Base-by-base conservation (phyloP, 2,329 filamentous ascomycete genomes). In the Alternaria sp. region DNA sequence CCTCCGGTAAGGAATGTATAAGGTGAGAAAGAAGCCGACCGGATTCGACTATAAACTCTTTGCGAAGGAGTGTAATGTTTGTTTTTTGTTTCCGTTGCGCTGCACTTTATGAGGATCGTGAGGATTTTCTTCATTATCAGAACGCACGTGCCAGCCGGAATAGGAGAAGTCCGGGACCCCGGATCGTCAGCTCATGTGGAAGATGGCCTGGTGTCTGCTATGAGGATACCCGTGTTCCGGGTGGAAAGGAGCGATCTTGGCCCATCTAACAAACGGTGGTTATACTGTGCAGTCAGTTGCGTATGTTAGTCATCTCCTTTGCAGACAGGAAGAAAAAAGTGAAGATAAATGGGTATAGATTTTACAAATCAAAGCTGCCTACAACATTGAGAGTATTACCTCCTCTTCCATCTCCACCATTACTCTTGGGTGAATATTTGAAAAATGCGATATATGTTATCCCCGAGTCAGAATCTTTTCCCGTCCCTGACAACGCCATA, bases 111-210 rank as follows among this genome's bases (percentile, higher is more conserved):
- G 28, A 48, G 28, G 28, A 48, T 48, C 28, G 44, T 34, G 44
- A 48, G 44, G 44, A 32, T 48, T 48, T 48, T 48, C 46, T 34
- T 24, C 18, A 36, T 48, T 11, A 48, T 48, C 46, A 48, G 18
- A 16, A 34, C 38, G 57, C 61, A 63, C 61, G 60, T 59, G 56
- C 52, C 60, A 41, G 11, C 28, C 59, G 47, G 56, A 52, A 47
- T 9, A 53, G 51, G 42, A 48, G 47, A 48, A 59, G 36, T 49
- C 60, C 60, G 60, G 36, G 36, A 41, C 20, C 22, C 54, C 60
- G 56, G 42, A 59, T 53, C 12, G 22, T 47, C 47, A 43, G 51
- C 20, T 59, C 56, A 59, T 54, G 7, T 28, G 9, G 2, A 43
- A 34, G 26, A 42, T 59, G 51, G 51, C 8, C 43, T 59, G 56